Evolutionary conservation across 2,329 filamentous ascomycete species (phyloP), one percentile per base, ranked within the genome.

Genomic region (Spiromastix sp.): DNA sequence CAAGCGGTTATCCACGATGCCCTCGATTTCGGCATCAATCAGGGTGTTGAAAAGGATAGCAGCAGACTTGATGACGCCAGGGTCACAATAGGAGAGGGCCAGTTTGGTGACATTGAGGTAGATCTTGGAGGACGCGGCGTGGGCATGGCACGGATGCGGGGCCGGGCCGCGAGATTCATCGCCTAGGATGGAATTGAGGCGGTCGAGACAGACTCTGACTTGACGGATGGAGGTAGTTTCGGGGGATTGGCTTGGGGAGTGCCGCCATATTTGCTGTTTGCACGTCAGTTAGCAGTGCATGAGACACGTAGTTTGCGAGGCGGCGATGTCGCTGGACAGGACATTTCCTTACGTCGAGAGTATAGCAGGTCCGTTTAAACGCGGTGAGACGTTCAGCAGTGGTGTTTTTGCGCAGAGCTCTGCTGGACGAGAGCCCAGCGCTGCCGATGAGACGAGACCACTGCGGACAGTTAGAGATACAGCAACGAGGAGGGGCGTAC

Each of bases 1-100:
- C 36, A 76, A 71, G 20, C 80, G 74, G 51, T 83, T 93, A 52
- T 93, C 84, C 31, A 95, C 76, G 51, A 96, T 93, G 22, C 86
- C 85, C 55, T 95, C 91, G 61, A 95, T 87, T 59, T 96, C 91
- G 56, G 86, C 91, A 61, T 98, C 91, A 50, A 96, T 84, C 43
- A 98, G 71, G 11, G 85, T 86, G 38, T 85, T 85, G 59, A 95
- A 95, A 54, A 95, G 79, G 26, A 80, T 68, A 24, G 94, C 81
- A 17, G 84, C 82, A 52, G 89, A 83, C 45, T 81, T 79, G 47
- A 96, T 81, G 51, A 95, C 80, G 52, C 77, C 80, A 49, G 93
- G 82, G 57, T 93, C 83, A 56, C 85, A 81, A 20, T 83, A 86
- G 0, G 81, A 80, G 2, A 84, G 77, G 2, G 87, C 86, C 47